A percentile compares a stretch with the other conserved stretches of the same genome.
Conservation (phyloP, 352 stramenopile genomes). For the Pythium diclinum region DNA sequence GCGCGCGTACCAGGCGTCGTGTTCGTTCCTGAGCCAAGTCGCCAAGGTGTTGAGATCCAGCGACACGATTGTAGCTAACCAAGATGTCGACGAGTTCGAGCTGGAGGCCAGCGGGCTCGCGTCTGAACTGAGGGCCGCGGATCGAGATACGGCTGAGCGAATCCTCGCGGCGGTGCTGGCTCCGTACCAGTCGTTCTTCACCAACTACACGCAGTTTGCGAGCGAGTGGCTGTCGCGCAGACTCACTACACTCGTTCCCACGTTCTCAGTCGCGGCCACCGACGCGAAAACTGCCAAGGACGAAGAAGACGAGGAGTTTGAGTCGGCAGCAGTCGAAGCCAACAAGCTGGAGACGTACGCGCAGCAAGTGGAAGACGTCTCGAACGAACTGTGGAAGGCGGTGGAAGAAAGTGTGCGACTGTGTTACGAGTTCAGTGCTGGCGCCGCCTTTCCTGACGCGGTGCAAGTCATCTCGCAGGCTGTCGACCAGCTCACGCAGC, state of each 20-base stretch:
- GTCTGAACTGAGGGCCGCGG: not conserved
- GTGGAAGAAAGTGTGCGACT: conserved; percentile 54
- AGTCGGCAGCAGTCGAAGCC: conserved; percentile 24
- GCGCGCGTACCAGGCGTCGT: conserved; percentile 42
- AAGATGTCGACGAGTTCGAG: conserved; percentile 31
- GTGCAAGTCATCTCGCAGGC: conserved; percentile 38
- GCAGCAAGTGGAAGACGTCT: conserved; percentile 56
- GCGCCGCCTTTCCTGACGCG: conserved; percentile 57
- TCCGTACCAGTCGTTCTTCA: conserved; percentile 55
- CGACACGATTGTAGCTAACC: not conserved
- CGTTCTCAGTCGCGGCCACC: conserved; percentile 23
- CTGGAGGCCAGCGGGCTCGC: not conserved
- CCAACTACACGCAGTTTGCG: conserved; percentile 44
- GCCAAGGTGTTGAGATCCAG: conserved; percentile 26
- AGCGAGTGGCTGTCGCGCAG: conserved; percentile 38
- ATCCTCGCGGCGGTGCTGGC: conserved; percentile 43
- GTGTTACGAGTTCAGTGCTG: conserved; percentile 57
- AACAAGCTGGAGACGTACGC: conserved; percentile 49
- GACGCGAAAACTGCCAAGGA: conserved; percentile 10
- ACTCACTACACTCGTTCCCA: conserved; percentile 41
- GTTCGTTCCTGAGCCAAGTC: conserved; percentile 40
- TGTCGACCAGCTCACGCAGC: conserved; percentile 37
- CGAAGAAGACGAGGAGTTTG: conserved; percentile 29
- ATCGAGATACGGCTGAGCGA: conserved; percentile 3
- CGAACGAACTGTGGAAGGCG: conserved; percentile 33